phyloP scores from a whole-genome alignment of 768 basidiomycete genomes.

The Rhodotorula sphaerocarpa region DNA sequence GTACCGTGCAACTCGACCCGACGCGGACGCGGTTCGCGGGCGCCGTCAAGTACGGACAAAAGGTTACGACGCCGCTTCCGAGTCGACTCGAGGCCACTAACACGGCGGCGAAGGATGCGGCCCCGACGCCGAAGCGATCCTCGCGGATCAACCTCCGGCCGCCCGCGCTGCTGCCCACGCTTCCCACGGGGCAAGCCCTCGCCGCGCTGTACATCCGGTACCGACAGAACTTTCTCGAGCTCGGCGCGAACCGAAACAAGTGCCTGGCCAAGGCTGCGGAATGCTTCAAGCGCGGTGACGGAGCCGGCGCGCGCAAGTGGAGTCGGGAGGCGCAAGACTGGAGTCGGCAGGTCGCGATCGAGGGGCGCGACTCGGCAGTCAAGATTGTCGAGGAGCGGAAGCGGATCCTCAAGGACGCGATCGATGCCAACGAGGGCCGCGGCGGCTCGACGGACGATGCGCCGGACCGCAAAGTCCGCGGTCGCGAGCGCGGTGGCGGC shows the following conservation, averaged over 20 bases:
- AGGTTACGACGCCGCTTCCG: constrained; percentile 29
- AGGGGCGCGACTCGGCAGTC: constrained; percentile 77
- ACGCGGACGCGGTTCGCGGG: constrained; percentile 81
- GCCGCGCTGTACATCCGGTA: constrained; percentile 81
- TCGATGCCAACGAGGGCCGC: constrained; percentile 61
- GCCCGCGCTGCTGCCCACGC: constrained; percentile 74
- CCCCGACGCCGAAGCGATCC: constrained; percentile 46
- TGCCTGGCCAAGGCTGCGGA: constrained; percentile 91
- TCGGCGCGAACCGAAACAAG: constrained; percentile 87
- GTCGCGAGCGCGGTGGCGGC: constrained; percentile 70
- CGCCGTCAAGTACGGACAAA: constrained; percentile 66
- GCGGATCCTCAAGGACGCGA: constrained; percentile 63
- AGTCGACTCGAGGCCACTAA: background rate
- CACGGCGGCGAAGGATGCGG: constrained; percentile 4
- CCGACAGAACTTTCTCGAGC: constrained; percentile 75
- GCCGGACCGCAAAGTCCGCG: constrained; percentile 64
- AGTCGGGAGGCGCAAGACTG: constrained; percentile 87
- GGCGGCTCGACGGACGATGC: constrained; percentile 61
- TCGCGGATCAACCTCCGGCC: constrained; percentile 75
- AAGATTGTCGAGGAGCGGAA: constrained; percentile 76
- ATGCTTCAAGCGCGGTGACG: constrained; percentile 90
- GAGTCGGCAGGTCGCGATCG: constrained; percentile 79
- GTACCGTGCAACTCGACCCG: constrained; percentile 58
- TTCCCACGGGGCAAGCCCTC: constrained; percentile 72
- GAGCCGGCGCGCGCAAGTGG: constrained; percentile 89